Conservation (phyloP, 2,329 filamentous ascomycete genomes). For the Hypomyces rosellus region DNA sequence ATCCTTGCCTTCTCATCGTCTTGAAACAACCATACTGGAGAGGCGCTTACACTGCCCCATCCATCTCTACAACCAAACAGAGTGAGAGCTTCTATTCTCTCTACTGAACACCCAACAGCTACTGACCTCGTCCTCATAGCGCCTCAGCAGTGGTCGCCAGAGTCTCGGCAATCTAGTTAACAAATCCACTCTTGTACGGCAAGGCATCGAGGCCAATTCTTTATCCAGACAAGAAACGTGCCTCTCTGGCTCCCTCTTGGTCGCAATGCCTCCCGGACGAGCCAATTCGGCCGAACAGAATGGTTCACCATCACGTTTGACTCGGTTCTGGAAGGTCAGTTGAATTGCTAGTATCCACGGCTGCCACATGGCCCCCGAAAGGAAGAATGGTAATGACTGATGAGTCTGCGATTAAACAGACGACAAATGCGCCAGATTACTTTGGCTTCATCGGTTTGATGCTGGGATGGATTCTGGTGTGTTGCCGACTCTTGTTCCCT, state of each 20-base stretch:
- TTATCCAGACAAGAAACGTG: background rate
- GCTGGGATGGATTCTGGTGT: slow-evolving; percentile 56
- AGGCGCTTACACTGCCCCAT: no score
- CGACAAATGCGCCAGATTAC: slow-evolving; percentile 85
- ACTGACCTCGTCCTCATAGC: no score
- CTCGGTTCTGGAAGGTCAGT: slow-evolving; percentile 43
- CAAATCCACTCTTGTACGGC: no score
- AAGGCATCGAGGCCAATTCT: no score
- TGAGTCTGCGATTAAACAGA: slow-evolving; percentile 36
- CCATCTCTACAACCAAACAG: no score
- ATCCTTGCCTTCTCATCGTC: no score
- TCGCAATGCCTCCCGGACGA: slow-evolving; percentile 21
- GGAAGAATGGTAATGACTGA: background rate
- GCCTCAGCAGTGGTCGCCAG: no score
- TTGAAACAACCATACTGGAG: no score
- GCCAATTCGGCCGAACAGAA: slow-evolving; percentile 13
- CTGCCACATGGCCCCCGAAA: background rate
- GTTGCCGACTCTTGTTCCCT: slow-evolving; percentile 14
- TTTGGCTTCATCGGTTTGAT: slow-evolving; percentile 69
- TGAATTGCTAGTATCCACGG: background rate
- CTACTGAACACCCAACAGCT: no score
- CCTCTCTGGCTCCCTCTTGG: background rate
- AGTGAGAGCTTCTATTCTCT: no score
- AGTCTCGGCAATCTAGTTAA: no score
- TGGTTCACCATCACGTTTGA: slow-evolving; percentile 24